phyloP scores from a whole-genome alignment of 495 filamentous ascomycete species.

The Neurospora sublineolata region DNA sequence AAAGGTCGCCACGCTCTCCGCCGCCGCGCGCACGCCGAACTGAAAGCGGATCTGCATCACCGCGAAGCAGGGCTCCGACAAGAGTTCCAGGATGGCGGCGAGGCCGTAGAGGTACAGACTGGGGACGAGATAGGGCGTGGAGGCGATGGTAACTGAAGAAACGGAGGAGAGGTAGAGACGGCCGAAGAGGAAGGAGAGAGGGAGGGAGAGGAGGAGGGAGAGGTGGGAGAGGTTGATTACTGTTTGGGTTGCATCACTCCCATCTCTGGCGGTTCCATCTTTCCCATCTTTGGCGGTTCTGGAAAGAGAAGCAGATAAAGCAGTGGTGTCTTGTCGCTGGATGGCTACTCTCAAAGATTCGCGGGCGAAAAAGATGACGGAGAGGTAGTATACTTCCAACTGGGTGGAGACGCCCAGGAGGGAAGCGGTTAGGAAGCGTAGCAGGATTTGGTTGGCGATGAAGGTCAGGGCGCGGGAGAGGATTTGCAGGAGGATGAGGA shows the following conservation, averaged over 20 bases:
- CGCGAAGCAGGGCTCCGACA: constrained; percentile 75
- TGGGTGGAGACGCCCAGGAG: constrained; percentile 77
- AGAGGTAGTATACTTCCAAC: constrained; percentile 80
- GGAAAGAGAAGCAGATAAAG: neutral
- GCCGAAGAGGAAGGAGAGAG: constrained; percentile 49
- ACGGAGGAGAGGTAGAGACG: constrained; percentile 52
- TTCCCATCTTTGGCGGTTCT: neutral
- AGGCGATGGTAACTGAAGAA: constrained; percentile 37
- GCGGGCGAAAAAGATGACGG: constrained; percentile 80
- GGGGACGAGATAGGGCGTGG: constrained; percentile 47
- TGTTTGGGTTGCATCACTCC: constrained; percentile 32
- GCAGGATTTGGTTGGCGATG: constrained; percentile 73
- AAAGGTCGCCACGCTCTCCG: constrained; percentile 71
- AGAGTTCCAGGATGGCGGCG: constrained; percentile 68
- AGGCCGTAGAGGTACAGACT: constrained; percentile 60
- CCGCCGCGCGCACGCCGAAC: constrained; percentile 66
- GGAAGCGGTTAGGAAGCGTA: constrained; percentile 75
- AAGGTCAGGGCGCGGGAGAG: constrained; percentile 79
- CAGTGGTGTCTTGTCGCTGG: constrained; percentile 53
- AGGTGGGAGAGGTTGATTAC: constrained; percentile 83
- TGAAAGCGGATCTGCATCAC: constrained; percentile 68
- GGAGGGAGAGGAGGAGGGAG: constrained; percentile 55
- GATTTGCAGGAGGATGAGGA: constrained; percentile 79
- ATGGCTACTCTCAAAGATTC: constrained; percentile 79
- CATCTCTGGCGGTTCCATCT: neutral